These are phyloP conservation scores for Exobasidium cylindrosporum DNA, from an alignment of 1,284 basidiomycete species.

Conservation along the genomic window DNA sequence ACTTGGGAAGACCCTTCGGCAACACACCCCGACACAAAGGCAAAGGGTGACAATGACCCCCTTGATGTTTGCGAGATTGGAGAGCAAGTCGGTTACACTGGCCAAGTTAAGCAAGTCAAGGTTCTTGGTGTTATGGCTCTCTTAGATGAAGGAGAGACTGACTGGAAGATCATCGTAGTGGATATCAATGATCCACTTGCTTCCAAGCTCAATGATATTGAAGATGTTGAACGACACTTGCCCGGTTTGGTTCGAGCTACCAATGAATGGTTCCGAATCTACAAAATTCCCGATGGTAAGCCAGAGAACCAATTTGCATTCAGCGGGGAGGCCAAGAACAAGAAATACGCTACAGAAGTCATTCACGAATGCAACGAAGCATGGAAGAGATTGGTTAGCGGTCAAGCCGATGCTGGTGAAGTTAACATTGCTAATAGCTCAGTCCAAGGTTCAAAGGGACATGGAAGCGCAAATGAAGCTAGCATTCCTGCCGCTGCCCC, in stretches of 20 bases:
- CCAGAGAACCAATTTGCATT: conserved; percentile 98
- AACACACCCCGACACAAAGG: conserved; percentile 94
- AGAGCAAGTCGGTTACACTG: conserved; percentile 94
- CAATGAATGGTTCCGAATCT: conserved; percentile 81
- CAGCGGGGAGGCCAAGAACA: conserved; percentile 99
- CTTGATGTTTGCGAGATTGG: conserved; percentile 99
- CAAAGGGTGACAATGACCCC: conserved; percentile 98
- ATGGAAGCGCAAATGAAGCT: conserved; percentile 67
- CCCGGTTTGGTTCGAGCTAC: conserved; percentile 81
- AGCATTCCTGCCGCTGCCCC: conserved; percentile 71
- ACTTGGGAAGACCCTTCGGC: conserved; percentile 95
- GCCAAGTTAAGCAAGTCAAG: conserved; percentile 99
- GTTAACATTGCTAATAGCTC: conserved; percentile 60
- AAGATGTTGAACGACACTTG: conserved; percentile 97
- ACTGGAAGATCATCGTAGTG: conserved; percentile 65
- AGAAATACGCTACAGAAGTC: conserved; percentile 97
- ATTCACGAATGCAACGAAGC: conserved; percentile 98
- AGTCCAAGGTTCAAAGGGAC: conserved; percentile 71
- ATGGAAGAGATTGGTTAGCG: conserved; percentile 88
- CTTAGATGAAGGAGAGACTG: conserved; percentile 55
- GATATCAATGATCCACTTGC: conserved; percentile 96
- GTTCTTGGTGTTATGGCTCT: conserved; percentile 99
- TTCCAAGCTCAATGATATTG: conserved; percentile 94
- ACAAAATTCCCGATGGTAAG: conserved; percentile 96
- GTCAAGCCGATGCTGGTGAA: conserved; percentile 61